Evolutionary conservation across 1,284 basidiomycete genomes (phyloP), one percentile per base, ranked within the genome.

Genomic region (Malassezia equina): DNA sequence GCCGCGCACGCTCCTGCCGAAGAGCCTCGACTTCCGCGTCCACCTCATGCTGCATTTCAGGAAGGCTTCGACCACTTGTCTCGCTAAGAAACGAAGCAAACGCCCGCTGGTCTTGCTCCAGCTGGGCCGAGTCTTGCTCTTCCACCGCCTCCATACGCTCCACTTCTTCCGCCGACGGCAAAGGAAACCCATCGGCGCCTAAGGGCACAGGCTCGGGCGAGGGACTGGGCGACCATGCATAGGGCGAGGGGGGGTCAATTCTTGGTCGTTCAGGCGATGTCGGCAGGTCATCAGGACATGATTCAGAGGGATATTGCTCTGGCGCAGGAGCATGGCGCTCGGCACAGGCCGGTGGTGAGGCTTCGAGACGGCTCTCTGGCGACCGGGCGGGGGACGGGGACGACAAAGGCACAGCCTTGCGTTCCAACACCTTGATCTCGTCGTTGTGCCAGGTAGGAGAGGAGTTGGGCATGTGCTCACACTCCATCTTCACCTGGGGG

Each of bases 41-140:
- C 51, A 96, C 90, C 76, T 98, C 91, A 44, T 80, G 79, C 54
- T 86, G 81, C 42, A 93, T 86, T 36, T 84, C 64, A 21, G 58
- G 45, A 13, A 70, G 56, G 27, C 60, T 61, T 21, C 64, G 63
- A 2, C 64, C 67, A 70, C 88, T 87, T 62, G 95, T 85, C 62
- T 90, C 84, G 6, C 90, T 89, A 55, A 95, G 77, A 73, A 96
- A 94, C 11, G 83, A 81, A 15, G 86, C 90, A 75, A 93, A 95
- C 33, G 70, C 63, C 46, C 62, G 60, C 47, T 63, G 62, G 69
- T 93, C 90, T 48, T 85, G 86, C 8, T 59, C 60, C 23, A 71
- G 55, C 9, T 61, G 49, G 9, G 58, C 64, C 15, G 64, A 43
- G 40, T 68, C 67, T 21, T 65, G 53, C 32, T 64, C 61, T 65